Conservation (phyloP, 306 rosid genomes). For the Vachellia collinsii region DNA sequence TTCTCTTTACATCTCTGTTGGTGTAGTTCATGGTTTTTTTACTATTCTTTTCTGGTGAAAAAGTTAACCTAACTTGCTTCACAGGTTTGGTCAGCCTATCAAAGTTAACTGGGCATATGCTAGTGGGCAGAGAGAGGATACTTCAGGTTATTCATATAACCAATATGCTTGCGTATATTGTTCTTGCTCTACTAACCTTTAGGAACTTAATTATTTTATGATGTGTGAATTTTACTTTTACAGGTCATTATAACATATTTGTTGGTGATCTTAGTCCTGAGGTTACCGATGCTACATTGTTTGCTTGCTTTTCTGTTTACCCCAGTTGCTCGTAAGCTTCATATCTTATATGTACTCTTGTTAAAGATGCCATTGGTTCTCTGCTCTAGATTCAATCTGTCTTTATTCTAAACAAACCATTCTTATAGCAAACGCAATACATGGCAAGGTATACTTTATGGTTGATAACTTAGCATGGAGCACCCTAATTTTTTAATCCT, state of each 20-base stretch:
- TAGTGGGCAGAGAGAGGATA: slow-evolving; percentile 98
- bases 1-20: not conserved
- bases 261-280: slow-evolving; percentile 99
- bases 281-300: slow-evolving; percentile 95
- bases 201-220: slow-evolving; percentile 27
- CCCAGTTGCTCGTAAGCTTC: slow-evolving; percentile 97
- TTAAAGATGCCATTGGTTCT: slow-evolving; percentile 1
- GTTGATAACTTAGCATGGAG: slow-evolving; percentile 20
- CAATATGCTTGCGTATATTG: not conserved
- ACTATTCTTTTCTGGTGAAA: not conserved
- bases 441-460: slow-evolving; percentile 6
- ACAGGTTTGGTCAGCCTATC: slow-evolving; percentile 97
- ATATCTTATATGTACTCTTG: slow-evolving; percentile 23
- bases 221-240: slow-evolving; percentile 40
- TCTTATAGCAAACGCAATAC: not conserved
- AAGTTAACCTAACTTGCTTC: slow-evolving; percentile 36
- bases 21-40: not conserved
- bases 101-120: slow-evolving; percentile 99
- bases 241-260: slow-evolving; percentile 93
- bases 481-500: not conserved
- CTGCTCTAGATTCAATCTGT: slow-evolving; percentile 15
- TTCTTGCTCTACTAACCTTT: not conserved
- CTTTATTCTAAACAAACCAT: not conserved
- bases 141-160: slow-evolving; percentile 69
- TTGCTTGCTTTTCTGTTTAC: slow-evolving; percentile 93